Evolutionary conservation across 2,329 filamentous ascomycete species (phyloP), one percentile per base, ranked within the genome.

Genomic region (Teratosphaeria zuluensis): DNA sequence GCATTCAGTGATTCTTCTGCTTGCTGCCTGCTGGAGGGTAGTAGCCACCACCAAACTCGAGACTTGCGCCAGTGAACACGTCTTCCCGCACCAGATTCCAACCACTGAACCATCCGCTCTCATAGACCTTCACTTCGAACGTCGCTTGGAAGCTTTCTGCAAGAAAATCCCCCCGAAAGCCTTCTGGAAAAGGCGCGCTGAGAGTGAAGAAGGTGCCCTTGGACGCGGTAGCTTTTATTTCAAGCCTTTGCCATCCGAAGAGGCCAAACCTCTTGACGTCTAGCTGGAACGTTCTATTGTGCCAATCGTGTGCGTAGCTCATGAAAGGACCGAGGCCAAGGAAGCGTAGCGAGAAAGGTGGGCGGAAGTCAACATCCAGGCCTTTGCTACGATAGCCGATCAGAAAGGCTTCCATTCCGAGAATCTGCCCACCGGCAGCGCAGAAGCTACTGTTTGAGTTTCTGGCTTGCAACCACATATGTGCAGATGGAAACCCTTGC

Each of bases 1-100:
- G 7, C 21, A 12, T 7, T 70, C 61, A 75, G 53, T 74, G 66
- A 55, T 70, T 71, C 28, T 70, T 69, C 57, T 74, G 63, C 2
- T 70, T 64, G 56, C 64, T 71, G 1, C 76, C 77, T 51, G 72
- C 71, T 31, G 70, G 72, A 6, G 73, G 72, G 68, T 77, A 80
- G 63, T 77, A 80, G 1, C 66, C 75, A 0, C 76, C 78, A 0
- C 77, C 78, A 70, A 80, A 80, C 61, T 80, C 78, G 58, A 81
- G 59, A 66, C 77, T 77, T 30, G 70, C 75, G 11, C 69, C 66
- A 54, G 76, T 71, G 61, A 79, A 80, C 51, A 56, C 65, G 54
- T 77, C 75, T 59, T 68, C 70, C 54, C 69, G 67, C 0, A 77
- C 63, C 60, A 74, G 61, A 55, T 65, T 68, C 78, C 78, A 80